Evolutionary conservation across 441 rosid genomes (phyloP).

Genomic region (Mallotus repandus): DNA sequence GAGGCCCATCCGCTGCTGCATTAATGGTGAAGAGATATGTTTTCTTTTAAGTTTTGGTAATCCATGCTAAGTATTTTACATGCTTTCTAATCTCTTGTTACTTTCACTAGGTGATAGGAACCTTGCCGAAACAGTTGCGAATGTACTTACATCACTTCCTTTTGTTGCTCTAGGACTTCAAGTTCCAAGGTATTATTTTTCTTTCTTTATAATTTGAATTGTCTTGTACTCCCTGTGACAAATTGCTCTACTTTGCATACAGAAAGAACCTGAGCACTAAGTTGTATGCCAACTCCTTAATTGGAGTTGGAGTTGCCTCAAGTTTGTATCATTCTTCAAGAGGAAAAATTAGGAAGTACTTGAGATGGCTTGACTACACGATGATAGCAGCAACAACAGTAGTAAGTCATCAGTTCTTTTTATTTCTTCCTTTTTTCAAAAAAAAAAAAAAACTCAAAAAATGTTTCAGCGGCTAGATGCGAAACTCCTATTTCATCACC

Average conservation of each 20-base stretch:
- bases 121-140: slow-evolving; percentile 67
- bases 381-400: slow-evolving; percentile 90
- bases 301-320: slow-evolving; percentile 95
- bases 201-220: slow-evolving; percentile 3
- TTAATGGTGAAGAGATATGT: slow-evolving; percentile 43
- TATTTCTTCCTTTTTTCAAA: too few relatives aligned
- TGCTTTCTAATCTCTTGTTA: background rate
- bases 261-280: slow-evolving; percentile 74
- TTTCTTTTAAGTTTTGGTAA: background rate
- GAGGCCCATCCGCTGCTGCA: slow-evolving; percentile 67
- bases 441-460: too few relatives aligned
- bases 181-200: slow-evolving; percentile 67
- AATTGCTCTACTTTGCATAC: slow-evolving; percentile 19
- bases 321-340: slow-evolving; percentile 85
- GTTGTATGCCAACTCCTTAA: slow-evolving; percentile 86
- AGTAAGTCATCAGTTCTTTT: slow-evolving; percentile 38
- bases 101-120: slow-evolving; percentile 59
- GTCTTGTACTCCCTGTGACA: slow-evolving; percentile 8
- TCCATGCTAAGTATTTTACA: background rate
- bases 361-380: slow-evolving; percentile 90
- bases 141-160: slow-evolving; percentile 92
- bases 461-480: background rate
- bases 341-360: slow-evolving; percentile 68
- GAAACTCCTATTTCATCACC: background rate
- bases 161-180: slow-evolving; percentile 84